phyloP scores from a whole-genome alignment of 2,329 filamentous ascomycete genomes.

The Cryphonectria radicalis region DNA sequence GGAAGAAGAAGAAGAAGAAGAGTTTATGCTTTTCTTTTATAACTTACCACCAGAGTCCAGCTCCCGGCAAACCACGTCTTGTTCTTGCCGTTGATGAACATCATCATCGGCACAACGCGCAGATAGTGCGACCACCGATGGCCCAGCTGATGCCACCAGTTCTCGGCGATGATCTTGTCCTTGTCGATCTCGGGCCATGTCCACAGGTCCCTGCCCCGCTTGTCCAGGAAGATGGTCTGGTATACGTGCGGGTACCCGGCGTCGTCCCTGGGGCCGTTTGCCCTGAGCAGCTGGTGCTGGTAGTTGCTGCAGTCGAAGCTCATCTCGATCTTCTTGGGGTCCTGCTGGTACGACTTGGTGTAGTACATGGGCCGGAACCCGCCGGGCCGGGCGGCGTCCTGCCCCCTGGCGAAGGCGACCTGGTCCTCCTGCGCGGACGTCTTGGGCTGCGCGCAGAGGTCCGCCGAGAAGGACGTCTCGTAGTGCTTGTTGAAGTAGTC shows the following conservation, averaged over 20 bases:
- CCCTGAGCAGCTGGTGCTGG: slow-evolving; percentile 68
- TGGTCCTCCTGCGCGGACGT: slow-evolving; percentile 44
- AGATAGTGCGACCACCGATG: slow-evolving; percentile 67
- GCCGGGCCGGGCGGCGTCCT: slow-evolving; percentile 56
- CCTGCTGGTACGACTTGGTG: slow-evolving; percentile 61
- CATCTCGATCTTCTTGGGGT: slow-evolving; percentile 66
- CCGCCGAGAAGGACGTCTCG: slow-evolving; percentile 60
- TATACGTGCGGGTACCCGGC: slow-evolving; percentile 64
- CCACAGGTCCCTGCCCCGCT: slow-evolving; percentile 60
- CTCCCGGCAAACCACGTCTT: slow-evolving; percentile 66
- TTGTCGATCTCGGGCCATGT: slow-evolving; percentile 62
- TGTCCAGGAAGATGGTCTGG: slow-evolving; percentile 71
- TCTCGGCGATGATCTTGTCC: slow-evolving; percentile 62
- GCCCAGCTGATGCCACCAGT: slow-evolving; percentile 72
- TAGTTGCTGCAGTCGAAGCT: slow-evolving; percentile 79
- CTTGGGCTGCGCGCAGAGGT: slow-evolving; percentile 55
- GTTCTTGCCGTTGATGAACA: slow-evolving; percentile 70
- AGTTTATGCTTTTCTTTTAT: background rate
- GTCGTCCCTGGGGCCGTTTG: slow-evolving; percentile 31
- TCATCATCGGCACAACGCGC: slow-evolving; percentile 71
- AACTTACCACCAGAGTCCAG: slow-evolving; percentile 69
- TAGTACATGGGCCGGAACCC: slow-evolving; percentile 69
- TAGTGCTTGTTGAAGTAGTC: slow-evolving; percentile 71
- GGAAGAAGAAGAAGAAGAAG: no score
- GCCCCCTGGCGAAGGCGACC: slow-evolving; percentile 47